Evolutionary conservation across 2,329 filamentous ascomycete genomes (phyloP).

Genomic region (Colletotrichum salicis): DNA sequence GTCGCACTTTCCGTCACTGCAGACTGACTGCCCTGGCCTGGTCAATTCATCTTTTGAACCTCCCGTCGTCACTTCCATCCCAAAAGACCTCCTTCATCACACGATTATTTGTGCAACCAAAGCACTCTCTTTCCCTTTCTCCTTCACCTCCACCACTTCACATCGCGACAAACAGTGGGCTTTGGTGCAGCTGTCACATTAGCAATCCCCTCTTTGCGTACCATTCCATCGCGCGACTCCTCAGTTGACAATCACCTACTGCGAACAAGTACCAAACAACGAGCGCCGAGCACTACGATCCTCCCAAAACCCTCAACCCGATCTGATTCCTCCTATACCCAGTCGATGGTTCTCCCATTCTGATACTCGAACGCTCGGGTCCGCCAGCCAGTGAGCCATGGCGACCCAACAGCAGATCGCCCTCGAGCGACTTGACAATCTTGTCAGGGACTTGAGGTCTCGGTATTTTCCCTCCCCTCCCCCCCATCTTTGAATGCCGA

Average conservation of each 20-base stretch:
- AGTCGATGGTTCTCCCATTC: constrained; percentile 28
- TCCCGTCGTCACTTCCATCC: constrained; percentile 13
- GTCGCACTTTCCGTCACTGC: constrained; percentile 35
- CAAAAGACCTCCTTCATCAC: neutral
- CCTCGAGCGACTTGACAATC: constrained; percentile 64
- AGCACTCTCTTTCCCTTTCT: neutral
- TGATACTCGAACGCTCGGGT: constrained; percentile 31
- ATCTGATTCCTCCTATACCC: neutral
- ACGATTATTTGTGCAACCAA: neutral
- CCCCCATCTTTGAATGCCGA: neutral
- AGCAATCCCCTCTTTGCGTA: neutral
- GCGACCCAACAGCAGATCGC: constrained; percentile 62
- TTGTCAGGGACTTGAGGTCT: constrained; percentile 66
- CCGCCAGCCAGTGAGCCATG: constrained; percentile 44
- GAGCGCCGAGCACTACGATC: constrained; percentile 1
- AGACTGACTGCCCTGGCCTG: constrained; percentile 17
- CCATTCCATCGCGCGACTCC: neutral
- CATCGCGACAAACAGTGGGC: neutral
- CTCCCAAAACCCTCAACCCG: neutral
- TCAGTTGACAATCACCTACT: neutral
- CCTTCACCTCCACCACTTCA: neutral
- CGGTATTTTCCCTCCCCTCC: constrained; percentile 52
- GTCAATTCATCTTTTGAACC: constrained; percentile 19
- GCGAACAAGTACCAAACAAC: neutral
- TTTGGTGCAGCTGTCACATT: neutral